Percentiles rank a stretch among this genome's conserved stretches.
These are phyloP conservation scores for Cyclotella choctawhatcheeana DNA, from an alignment of 108 stramenopile genomes.

Conservation along the genomic window DNA sequence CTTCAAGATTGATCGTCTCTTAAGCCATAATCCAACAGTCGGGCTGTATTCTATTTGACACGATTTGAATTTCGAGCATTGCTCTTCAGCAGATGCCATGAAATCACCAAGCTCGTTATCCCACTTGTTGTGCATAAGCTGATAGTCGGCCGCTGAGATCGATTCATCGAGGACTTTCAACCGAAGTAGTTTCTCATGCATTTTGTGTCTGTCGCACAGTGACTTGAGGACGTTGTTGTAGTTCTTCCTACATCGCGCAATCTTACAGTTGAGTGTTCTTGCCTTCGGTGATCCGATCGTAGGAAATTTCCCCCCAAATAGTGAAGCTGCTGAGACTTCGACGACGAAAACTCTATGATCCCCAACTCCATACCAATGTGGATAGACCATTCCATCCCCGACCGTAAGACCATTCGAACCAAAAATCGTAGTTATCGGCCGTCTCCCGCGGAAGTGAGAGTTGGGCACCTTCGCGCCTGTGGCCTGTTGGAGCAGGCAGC, in stretches of 20 bases:
- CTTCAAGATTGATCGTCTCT: neutral
- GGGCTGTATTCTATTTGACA: constrained; percentile 1
- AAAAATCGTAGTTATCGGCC: constrained; percentile 5
- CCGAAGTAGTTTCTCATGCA: neutral
- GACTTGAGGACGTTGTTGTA: constrained; percentile 10
- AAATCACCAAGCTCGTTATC: constrained; percentile 19
- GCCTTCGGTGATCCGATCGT: neutral
- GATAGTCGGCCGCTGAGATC: neutral
- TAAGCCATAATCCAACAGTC: neutral
- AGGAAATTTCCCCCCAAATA: constrained; percentile 14
- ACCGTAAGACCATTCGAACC: neutral
- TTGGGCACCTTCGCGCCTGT: neutral
- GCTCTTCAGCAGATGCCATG: neutral
- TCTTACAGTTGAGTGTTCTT: constrained; percentile 6
- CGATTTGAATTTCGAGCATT: constrained; percentile 1
- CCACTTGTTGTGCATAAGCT: constrained; percentile 2
- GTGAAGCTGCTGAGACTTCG: constrained; percentile 7
- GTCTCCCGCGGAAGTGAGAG: neutral
- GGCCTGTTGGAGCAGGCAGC: neutral
- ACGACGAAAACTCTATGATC: constrained; percentile 22
- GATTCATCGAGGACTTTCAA: neutral
- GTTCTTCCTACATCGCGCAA: neutral
- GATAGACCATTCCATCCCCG: neutral
- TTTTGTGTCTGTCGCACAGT: neutral
- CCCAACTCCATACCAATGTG: constrained; percentile 16